A percentile compares a stretch with the other conserved stretches of the same genome.
Conservation (phyloP, 2,329 filamentous ascomycete genomes). For the Ambrosiella xylebori region DNA sequence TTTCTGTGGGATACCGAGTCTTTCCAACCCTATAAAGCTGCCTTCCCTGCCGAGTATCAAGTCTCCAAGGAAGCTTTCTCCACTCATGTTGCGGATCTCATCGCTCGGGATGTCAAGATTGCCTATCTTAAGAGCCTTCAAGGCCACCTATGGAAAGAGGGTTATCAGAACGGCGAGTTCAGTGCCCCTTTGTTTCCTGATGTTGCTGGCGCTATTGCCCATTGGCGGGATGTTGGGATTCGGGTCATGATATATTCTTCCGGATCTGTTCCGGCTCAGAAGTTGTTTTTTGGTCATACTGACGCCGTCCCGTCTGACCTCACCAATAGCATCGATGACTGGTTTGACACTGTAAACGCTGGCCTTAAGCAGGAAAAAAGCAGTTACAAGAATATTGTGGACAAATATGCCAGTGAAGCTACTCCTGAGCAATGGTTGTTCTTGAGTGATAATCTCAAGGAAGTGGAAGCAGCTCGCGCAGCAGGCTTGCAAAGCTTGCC, state of each 20-base stretch:
- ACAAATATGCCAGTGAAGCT: constrained; percentile 22
- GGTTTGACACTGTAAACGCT: constrained; percentile 69
- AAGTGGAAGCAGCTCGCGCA: constrained; percentile 43
- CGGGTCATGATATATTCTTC: constrained; percentile 65
- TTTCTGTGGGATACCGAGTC: constrained; percentile 47
- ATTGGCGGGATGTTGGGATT: constrained; percentile 39
- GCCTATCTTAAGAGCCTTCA: constrained; percentile 65
- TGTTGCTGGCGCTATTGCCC: constrained; percentile 44
- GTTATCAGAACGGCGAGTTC: constrained; percentile 53
- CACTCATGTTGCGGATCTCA: constrained; percentile 53
- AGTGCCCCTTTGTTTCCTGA: constrained; percentile 59
- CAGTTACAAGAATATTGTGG: constrained; percentile 52
- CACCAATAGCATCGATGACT: constrained; percentile 40
- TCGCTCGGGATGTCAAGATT: constrained; percentile 54
- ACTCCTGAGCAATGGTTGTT: constrained; percentile 47
- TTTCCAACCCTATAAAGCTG: constrained; percentile 51
- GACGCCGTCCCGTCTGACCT: constrained; percentile 41
- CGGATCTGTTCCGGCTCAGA: constrained; percentile 64
- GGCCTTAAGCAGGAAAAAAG: constrained; percentile 50
- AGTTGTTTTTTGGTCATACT: constrained; percentile 57
- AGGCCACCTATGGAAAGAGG: constrained; percentile 60
- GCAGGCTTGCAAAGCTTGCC: constrained; percentile 48
- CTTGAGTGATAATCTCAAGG: constrained; percentile 60
- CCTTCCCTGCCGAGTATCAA: constrained; percentile 50
- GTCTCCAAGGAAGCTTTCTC: constrained; percentile 41